A percentile compares a stretch with the other conserved stretches of the same genome.
phyloP scores from a whole-genome alignment of 2,329 filamentous ascomycete species.

The Hymenoscyphus occultus region DNA sequence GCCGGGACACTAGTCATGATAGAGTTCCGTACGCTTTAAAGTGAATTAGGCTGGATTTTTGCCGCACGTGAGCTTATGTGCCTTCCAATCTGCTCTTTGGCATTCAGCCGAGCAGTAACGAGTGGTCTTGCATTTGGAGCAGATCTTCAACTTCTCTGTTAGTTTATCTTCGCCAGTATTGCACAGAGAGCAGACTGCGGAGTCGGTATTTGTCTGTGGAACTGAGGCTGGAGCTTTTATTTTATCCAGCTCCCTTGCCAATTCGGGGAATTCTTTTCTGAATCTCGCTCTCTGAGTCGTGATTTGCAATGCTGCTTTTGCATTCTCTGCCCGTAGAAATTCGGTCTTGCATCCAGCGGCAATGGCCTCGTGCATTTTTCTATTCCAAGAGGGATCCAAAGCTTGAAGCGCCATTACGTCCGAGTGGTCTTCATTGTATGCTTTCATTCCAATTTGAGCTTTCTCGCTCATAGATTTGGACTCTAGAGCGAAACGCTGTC shows the following conservation, averaged over 20 bases:
- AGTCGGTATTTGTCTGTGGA: background rate
- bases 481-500: background rate
- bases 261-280: background rate
- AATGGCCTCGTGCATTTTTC: background rate
- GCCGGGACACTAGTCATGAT: conserved; percentile 6
- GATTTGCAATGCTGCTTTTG: background rate
- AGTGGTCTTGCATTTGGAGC: conserved; percentile 21
- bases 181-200: background rate
- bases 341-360: background rate
- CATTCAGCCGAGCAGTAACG: conserved; percentile 28
- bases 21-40: background rate
- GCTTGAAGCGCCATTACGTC: background rate
- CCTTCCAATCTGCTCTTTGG: conserved; percentile 24
- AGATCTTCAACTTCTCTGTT: conserved; percentile 16
- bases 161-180: background rate
- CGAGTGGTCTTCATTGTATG: background rate
- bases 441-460: background rate
- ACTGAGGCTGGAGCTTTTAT: background rate
- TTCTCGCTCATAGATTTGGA: background rate
- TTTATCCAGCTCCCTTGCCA: background rate
- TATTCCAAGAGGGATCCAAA: background rate
- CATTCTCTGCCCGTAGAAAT: background rate
- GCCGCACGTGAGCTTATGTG: conserved; percentile 25
- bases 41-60: background rate
- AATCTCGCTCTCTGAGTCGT: background rate